These are phyloP conservation scores for Sarocladiaceae sp. DNA, from an alignment of 2,329 filamentous ascomycete species.

Conservation along the genomic window DNA sequence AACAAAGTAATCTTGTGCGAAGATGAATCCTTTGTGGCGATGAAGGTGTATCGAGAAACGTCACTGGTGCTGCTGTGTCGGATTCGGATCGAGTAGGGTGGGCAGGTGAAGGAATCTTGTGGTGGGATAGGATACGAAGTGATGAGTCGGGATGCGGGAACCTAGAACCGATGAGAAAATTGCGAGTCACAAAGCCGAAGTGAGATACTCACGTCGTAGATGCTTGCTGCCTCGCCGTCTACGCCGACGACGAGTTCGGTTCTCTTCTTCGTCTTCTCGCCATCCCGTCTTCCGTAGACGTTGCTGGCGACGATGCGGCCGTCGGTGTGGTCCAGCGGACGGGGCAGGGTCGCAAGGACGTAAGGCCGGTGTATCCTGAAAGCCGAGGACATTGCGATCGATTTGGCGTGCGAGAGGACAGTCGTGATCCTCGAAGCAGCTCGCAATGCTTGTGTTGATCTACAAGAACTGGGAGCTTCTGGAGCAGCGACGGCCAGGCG, in stretches of 20 bases:
- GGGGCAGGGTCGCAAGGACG: constrained; percentile 52
- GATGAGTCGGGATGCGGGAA: constrained; percentile 54
- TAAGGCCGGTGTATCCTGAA: constrained; percentile 61
- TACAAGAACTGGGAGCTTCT: neutral
- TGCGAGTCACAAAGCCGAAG: neutral
- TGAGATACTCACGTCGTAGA: constrained; percentile 52
- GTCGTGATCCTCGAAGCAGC: neutral
- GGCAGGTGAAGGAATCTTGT: constrained; percentile 56
- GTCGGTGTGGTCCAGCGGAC: constrained; percentile 46
- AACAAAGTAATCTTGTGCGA: constrained; percentile 52
- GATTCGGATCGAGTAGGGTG: constrained; percentile 51
- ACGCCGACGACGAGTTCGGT: constrained; percentile 57
- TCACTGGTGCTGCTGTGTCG: constrained; percentile 41
- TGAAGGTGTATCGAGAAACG: constrained; percentile 54
- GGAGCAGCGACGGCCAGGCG: neutral
- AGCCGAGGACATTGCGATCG: constrained; percentile 45
- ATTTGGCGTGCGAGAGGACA: neutral
- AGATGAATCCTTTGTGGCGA: constrained; percentile 44
- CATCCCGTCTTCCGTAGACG: constrained; percentile 52
- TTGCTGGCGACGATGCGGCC: constrained; percentile 52
- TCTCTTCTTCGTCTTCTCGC: constrained; percentile 55
- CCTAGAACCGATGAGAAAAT: constrained; percentile 31
- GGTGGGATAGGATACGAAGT: constrained; percentile 63
- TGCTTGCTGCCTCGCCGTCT: constrained; percentile 58
- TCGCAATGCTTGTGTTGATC: neutral